Percentiles rank a stretch among this genome's conserved stretches.
Evolutionary conservation across 805 yeast species (phyloP).

Genomic region (Ogataea corticis): DNA sequence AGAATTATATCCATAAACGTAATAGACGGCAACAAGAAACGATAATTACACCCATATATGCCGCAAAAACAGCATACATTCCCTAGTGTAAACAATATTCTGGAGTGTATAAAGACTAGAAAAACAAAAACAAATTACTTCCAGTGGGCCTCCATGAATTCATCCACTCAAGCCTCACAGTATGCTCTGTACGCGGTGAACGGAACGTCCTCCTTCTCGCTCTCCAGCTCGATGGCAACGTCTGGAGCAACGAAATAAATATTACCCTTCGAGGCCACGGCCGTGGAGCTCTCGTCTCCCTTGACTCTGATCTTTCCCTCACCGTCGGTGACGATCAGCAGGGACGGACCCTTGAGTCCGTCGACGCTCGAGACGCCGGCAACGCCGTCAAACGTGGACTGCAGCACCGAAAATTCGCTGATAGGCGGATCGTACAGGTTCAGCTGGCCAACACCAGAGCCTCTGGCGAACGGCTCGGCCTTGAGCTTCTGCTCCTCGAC

Average conservation of each 20-base stretch:
- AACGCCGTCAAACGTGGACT: constrained; percentile 59
- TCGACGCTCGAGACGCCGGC: constrained; percentile 56
- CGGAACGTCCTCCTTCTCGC: constrained; percentile 43
- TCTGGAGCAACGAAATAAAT: constrained; percentile 86
- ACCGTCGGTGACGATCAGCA: constrained; percentile 82
- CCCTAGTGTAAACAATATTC: too few species aligned
- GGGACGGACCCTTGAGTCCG: constrained; percentile 81
- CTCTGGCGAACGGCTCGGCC: constrained; percentile 58
- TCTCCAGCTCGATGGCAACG: constrained; percentile 59
- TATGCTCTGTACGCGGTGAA: constrained; percentile 90
- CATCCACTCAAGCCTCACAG: constrained; percentile 65
- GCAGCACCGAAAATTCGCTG: constrained; percentile 92
- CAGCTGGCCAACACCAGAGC: constrained; percentile 66
- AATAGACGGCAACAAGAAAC: too few species aligned
- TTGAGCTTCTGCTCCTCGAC: constrained; percentile 91
- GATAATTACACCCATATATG: too few species aligned
- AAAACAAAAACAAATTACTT: not conserved
- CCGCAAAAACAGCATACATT: too few species aligned
- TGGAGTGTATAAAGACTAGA: too few species aligned
- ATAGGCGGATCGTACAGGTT: constrained; percentile 92
- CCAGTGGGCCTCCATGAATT: constrained; percentile 1
- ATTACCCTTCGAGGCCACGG: constrained; percentile 65
- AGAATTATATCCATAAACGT: too few species aligned
- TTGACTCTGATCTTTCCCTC: constrained; percentile 56
- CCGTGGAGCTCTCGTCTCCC: constrained; percentile 40